phyloP scores from a whole-genome alignment of 2,329 filamentous ascomycete species.

The Nakataea oryzae region DNA sequence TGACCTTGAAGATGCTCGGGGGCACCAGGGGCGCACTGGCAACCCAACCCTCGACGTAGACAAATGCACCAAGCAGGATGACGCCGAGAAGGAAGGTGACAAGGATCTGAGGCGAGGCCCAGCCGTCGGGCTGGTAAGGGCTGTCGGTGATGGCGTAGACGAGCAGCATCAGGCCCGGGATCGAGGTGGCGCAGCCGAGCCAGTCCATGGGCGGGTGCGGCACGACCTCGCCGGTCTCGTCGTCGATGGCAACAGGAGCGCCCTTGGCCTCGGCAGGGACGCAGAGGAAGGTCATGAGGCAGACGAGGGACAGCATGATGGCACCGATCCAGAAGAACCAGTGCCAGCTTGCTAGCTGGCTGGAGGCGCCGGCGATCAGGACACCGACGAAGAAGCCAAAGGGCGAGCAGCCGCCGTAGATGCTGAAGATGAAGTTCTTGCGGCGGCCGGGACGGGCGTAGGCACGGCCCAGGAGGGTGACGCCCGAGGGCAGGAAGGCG shows the following conservation, averaged over 20 bases:
- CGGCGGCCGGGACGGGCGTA: slow-evolving; percentile 47
- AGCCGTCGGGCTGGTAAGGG: slow-evolving; percentile 48
- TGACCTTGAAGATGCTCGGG: slow-evolving; percentile 53
- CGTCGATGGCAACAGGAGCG: slow-evolving; percentile 1
- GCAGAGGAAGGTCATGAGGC: slow-evolving; percentile 1
- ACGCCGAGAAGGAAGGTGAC: slow-evolving; percentile 47
- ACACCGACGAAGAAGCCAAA: slow-evolving; percentile 42
- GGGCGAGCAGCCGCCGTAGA: slow-evolving; percentile 35
- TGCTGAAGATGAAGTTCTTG: slow-evolving; percentile 44
- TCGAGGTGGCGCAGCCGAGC: slow-evolving; percentile 41
- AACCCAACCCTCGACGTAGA: slow-evolving; percentile 62
- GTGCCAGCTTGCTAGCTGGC: slow-evolving; percentile 41
- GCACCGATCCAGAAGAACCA: slow-evolving; percentile 54
- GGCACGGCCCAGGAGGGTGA: slow-evolving; percentile 47
- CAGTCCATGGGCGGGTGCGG: slow-evolving; percentile 45
- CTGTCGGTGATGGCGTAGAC: slow-evolving; percentile 60
- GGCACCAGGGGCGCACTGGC: slow-evolving; percentile 57
- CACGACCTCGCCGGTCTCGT: slow-evolving; percentile 18
- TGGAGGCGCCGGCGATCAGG: slow-evolving; percentile 45
- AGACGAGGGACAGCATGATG: slow-evolving; percentile 33
- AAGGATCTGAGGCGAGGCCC: slow-evolving; percentile 57
- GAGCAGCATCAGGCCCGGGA: slow-evolving; percentile 49
- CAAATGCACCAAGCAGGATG: slow-evolving; percentile 44
- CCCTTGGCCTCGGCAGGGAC: slow-evolving; percentile 8
- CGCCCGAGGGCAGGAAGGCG: slow-evolving; percentile 45